Base-by-base conservation (phyloP, 768 basidiomycete genomes). In the Russula earlei region DNA sequence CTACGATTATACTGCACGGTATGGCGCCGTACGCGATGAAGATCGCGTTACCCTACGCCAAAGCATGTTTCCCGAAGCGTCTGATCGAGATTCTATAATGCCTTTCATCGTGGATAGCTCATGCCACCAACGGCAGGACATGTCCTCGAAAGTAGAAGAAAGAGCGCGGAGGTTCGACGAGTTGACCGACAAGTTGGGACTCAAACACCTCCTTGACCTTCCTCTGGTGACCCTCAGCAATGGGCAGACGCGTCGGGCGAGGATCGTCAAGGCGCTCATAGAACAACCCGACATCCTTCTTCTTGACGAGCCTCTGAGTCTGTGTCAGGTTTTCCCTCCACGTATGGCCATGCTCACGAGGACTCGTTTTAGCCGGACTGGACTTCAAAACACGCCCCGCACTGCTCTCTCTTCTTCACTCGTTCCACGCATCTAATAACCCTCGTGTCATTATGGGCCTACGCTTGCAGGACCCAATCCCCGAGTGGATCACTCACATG, bases 291-390 rank as follows among this genome's bases (percentile, higher is more conserved):
- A 84, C 58, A 66, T 97, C 19, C 66, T 97, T 22, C 69, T 98
- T 7, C 74, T 97, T n/a, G 93, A 96, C 58, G 95, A 98, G 67
- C 94, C 93, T 0, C 73, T 92, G 36, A 91, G 91, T 91, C 61
- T 55, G 84, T 7, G 36, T 47, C 41, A 7, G 5, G 49, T 40
- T 42, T 33, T 20, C 12, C 12, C 19, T 51, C 24, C 34, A 6
- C n/a, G 9, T 22, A 25, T 19, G 4, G 33, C 17, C 4, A 29
- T 46, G 44, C 36, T 38, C 33, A 52, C 49, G 11, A 8, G 22
- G 2, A 33, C 25, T 22, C 24, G 6, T 10, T 3, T n/a, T 53
- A 92, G 91, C 91, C 59, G 91, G 92, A 0, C 72, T 94, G 14
- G 91, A 94, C 62, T 71, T 74, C 4, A 61, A 75, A 14, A 82